Evolutionary conservation across 164 flowering plant genomes (phyloP), one percentile per base, ranked within the genome.

Genomic region (Cinnamomum chago): DNA sequence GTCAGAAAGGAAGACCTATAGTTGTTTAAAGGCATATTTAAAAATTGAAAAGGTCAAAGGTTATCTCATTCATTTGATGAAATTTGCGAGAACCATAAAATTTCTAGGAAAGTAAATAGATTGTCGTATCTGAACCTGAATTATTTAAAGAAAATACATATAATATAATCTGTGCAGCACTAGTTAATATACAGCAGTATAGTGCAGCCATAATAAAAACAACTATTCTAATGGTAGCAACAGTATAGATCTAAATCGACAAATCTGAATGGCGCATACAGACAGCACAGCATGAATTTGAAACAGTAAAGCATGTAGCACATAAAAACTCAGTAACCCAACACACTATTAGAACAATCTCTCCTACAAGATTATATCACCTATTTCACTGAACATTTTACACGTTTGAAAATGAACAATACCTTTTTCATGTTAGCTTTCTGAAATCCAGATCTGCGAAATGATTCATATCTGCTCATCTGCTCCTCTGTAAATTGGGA

Each of bases 401-500:
- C 68, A 24, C 65, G n/a, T 2, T 11, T 18, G 22, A 51, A 30
- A 15, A n/a, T 50, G 11, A 73, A 30, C 70, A 65, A 55, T 86
- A 93, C 98, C 90, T 84, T 88, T 83, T 88, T 91, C 99, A 95
- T 96, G 84, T 89, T 96, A 51, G 93, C 76, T 81, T 88, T 96
- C 81, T 96, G 98, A 84, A 96, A 92, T 70, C 97, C 97, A 68
- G 99, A 93, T 81, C 98, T 87, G 17, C 97, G 79, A 74, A 92
- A 96, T 24, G 97, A 94, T 78, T 96, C 99, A 55, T 96, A 96
- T 72, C 99, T 83, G 80, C 86, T 90, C 98, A 94, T 94, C 79
- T 94, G 97, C 68, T 92, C 91, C 82, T 89, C 95, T 0, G 95
- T 85, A 68, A 96, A 92, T 62, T 88, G 95, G 50, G 94, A 86